phyloP scores from a whole-genome alignment of 192 early-diverging fungal species.

The Backusella westeae region DNA sequence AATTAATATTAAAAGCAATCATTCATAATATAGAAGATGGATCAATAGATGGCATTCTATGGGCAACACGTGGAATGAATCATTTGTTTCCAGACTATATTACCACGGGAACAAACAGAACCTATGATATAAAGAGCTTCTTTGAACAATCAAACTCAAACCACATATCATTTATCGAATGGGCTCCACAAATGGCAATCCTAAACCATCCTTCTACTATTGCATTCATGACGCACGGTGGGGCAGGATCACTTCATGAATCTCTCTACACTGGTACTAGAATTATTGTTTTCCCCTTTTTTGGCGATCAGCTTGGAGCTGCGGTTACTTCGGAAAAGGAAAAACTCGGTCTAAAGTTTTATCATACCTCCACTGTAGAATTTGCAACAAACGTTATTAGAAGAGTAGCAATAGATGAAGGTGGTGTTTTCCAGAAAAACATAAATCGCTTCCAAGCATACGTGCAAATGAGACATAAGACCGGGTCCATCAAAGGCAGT shows the following conservation, averaged over 20 bases:
- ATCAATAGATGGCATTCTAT: constrained; percentile 37
- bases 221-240: constrained; percentile 32
- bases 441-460: background rate
- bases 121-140: background rate
- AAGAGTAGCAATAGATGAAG: background rate
- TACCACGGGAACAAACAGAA: background rate
- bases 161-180: constrained; percentile 7
- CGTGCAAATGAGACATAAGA: constrained; percentile 4
- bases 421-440: background rate
- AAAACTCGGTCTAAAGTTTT: background rate
- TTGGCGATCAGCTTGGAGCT: constrained; percentile 26
- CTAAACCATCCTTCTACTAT: constrained; percentile 22
- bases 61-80: constrained; percentile 18
- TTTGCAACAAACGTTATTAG: background rate
- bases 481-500: background rate
- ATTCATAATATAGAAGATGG: constrained; percentile 17
- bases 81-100: background rate
- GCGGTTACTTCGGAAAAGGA: background rate
- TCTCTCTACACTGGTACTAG: constrained; percentile 25
- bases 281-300: constrained; percentile 31
- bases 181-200: constrained; percentile 32
- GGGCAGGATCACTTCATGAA: constrained; percentile 30
- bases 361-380: background rate
- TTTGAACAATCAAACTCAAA: background rate
- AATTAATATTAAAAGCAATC: constrained; percentile 23